Base-by-base conservation (phyloP, 192 early-diverging fungal genomes). In the Backusella westeae region DNA sequence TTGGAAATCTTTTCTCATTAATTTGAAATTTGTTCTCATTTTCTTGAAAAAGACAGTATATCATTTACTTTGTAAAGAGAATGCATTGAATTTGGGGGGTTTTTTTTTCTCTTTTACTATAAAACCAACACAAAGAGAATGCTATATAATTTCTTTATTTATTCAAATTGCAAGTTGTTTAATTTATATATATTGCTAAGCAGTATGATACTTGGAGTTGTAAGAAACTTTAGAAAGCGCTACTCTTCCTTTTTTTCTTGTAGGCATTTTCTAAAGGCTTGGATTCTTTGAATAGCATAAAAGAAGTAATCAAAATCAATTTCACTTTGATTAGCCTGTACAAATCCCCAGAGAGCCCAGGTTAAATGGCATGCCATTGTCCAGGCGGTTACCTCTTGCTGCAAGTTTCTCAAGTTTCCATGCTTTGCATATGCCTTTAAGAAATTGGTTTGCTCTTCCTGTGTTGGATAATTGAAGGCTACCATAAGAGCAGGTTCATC, bases 291-390 rank as follows among this genome's bases (percentile, higher is more conserved):
- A 53, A 86, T 79, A 0, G 89, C 87, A 72, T 94, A 95, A 63
- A 80, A 84, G 21, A 91, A 85, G 75, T 93, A 95, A 69, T 95
- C 91, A 85, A 93, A 95, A 44, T 92, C 87, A 59, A 95, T 95
- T 29, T 93, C 87, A 75, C 91, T 92, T 49, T 92, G 88, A 21
- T 82, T 85, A 1, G 91, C 91, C 77, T 94, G 94, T 19, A 95
- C 75, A 1, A 95, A 81, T 0, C 92, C 92, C 94, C 94, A 95
- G 0, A 95, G 77, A 2, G 92, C 93, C 94, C 94, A 95, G 67
- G 89, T 85, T 49, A 91, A 72, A 67, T 95, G 94, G 4, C 82
- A 86, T 7, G 86, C 80, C 71, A 91, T 72, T 15, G 75, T 76
- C 77, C 81, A 87, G 19, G 76, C 82, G 19, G 80, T 70, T 42